A percentile compares a stretch with the other conserved stretches of the same genome.
Conservation (phyloP, 2,329 filamentous ascomycete species). For the Fusarium secorum region DNA sequence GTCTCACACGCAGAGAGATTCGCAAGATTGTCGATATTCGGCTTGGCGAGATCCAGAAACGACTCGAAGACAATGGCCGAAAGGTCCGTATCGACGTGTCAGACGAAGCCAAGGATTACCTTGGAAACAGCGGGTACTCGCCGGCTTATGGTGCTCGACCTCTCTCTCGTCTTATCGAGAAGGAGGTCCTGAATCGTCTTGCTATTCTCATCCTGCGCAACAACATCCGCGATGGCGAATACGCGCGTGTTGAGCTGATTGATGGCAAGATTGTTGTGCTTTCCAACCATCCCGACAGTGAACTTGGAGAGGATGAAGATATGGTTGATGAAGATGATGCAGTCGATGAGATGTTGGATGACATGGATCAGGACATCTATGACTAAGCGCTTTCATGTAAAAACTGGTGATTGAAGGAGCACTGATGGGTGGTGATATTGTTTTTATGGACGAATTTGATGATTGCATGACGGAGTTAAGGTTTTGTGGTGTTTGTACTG, state of each 20-base stretch:
- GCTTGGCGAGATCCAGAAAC: slow-evolving; percentile 87
- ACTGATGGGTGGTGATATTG: slow-evolving; percentile 7
- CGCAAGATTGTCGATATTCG: slow-evolving; percentile 95
- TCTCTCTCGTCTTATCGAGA: slow-evolving; percentile 89
- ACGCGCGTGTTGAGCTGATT: slow-evolving; percentile 78
- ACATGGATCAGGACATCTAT: slow-evolving; percentile 68
- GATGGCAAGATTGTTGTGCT: slow-evolving; percentile 83
- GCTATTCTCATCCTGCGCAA: slow-evolving; percentile 91
- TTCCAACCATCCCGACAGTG: slow-evolving; percentile 77
- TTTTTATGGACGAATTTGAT: slow-evolving; percentile 17
- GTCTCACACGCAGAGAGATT: slow-evolving; percentile 87
- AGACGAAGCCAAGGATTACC: slow-evolving; percentile 88
- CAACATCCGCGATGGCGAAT: slow-evolving; percentile 84
- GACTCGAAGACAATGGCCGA: slow-evolving; percentile 82
- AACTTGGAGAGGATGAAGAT: slow-evolving; percentile 70
- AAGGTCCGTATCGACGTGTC: slow-evolving; percentile 86
- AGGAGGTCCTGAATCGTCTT: slow-evolving; percentile 92
- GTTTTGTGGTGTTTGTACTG: background rate
- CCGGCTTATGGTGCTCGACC: slow-evolving; percentile 94
- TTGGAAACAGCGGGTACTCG: slow-evolving; percentile 90
- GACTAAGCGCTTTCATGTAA: slow-evolving; percentile 43
- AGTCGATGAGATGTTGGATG: slow-evolving; percentile 70
- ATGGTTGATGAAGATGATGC: slow-evolving; percentile 79
- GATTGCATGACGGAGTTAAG: slow-evolving; percentile 31
- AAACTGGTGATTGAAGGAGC: background rate